These are phyloP conservation scores for Senecio squalidus DNA, from an alignment of 140 eudicot species.

Conservation along the genomic window DNA sequence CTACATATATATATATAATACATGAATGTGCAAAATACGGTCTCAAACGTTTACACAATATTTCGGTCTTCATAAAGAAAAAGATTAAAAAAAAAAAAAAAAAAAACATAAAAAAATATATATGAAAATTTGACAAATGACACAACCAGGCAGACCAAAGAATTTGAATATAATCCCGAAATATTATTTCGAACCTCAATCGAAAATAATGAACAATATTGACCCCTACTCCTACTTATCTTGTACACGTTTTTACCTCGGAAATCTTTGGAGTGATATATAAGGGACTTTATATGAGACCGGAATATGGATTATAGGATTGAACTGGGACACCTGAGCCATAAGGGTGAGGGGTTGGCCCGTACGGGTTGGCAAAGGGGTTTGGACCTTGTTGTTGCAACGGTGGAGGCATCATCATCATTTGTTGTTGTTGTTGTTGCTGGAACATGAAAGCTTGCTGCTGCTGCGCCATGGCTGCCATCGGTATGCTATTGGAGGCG, in stretches of 20 bases:
- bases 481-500: constrained; percentile 22
- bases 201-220: constrained; percentile 29
- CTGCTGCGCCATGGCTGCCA: constrained; percentile 29
- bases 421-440: constrained; percentile 29
- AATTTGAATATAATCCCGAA: constrained; percentile 23
- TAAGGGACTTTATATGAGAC: constrained; percentile 39
- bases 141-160: constrained; percentile 23
- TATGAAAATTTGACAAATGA: constrained; percentile 13
- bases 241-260: constrained; percentile 24
- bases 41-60: constrained; percentile 29
- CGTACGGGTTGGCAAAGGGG: constrained; percentile 58
- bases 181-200: constrained; percentile 18
- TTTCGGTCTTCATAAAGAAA: constrained; percentile 17
- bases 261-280: no score
- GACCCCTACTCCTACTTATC: constrained; percentile 28
- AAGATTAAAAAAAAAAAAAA: background rate
- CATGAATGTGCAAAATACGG: constrained; percentile 26
- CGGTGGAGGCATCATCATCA: constrained; percentile 72
- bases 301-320: constrained; percentile 72
- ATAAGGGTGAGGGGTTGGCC: constrained; percentile 39
- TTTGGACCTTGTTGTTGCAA: constrained; percentile 49
- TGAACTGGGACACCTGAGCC: constrained; percentile 80
- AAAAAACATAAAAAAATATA: background rate
- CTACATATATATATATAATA: constrained; percentile 25
- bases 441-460: constrained; percentile 36